phyloP scores from a whole-genome alignment of 2,329 filamentous ascomycete species.

The Ophiostoma australiae region DNA sequence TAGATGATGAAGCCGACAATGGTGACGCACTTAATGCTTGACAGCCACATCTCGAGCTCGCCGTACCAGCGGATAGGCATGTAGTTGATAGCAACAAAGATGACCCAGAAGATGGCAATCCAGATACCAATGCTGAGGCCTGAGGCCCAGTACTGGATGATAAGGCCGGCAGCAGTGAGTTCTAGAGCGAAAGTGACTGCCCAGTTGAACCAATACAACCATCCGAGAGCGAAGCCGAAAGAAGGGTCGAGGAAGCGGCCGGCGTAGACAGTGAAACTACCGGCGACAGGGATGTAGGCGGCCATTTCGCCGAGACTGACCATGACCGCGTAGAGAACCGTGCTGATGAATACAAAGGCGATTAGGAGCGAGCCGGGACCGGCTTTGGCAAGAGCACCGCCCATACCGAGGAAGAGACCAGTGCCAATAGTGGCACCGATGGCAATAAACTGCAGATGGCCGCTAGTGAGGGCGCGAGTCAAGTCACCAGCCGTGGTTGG shows the following conservation, averaged over 20 bases:
- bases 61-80: conserved; percentile 37
- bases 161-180: conserved; percentile 47
- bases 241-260: conserved; percentile 64
- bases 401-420: conserved; percentile 58
- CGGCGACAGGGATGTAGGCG: conserved; percentile 56
- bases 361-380: conserved; percentile 50
- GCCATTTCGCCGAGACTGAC: conserved; percentile 62
- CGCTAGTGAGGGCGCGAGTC: conserved; percentile 48
- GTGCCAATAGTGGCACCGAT: conserved; percentile 56
- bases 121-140: conserved; percentile 7
- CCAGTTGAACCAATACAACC: conserved; percentile 50
- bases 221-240: conserved; percentile 51
- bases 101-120: background rate
- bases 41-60: conserved; percentile 47
- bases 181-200: conserved; percentile 58
- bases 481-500: conserved; percentile 36
- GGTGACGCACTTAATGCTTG: conserved; percentile 42
- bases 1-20: conserved; percentile 55
- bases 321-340: conserved; percentile 61
- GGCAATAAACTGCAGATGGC: conserved; percentile 55
- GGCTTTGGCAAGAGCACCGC: conserved; percentile 41
- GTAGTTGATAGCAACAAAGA: conserved; percentile 25
- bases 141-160: conserved; percentile 16
- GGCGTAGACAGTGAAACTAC: conserved; percentile 60
- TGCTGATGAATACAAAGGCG: conserved; percentile 49